A percentile compares a stretch with the other conserved stretches of the same genome.
phyloP scores from a whole-genome alignment of 768 basidiomycete species.

The Psilocybe cyanescens region DNA sequence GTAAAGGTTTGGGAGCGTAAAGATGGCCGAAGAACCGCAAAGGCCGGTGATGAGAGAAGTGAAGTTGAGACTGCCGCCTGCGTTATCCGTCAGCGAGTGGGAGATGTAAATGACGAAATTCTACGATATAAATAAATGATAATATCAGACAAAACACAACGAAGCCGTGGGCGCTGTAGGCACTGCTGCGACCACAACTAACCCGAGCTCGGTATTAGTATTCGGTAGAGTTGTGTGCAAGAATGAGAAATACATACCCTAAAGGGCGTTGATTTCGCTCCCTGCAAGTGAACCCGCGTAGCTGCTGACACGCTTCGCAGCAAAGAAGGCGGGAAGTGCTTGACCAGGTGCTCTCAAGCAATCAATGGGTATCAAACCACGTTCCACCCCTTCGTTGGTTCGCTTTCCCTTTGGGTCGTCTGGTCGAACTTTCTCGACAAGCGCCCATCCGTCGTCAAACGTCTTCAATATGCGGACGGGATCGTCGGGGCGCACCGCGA shows the following conservation, averaged over 20 bases:
- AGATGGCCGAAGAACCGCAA: not conserved
- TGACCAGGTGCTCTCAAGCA: slow-evolving; percentile 58
- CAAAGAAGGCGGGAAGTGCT: slow-evolving; percentile 51
- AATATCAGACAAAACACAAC: not conserved
- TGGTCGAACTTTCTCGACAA: slow-evolving; percentile 49
- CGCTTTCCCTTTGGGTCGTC: slow-evolving; percentile 31
- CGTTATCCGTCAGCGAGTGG: not conserved
- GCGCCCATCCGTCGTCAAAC: slow-evolving; percentile 77
- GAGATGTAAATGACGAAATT: not conserved
- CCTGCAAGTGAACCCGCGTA: slow-evolving; percentile 15
- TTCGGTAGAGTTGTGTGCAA: not conserved
- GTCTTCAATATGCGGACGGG: slow-evolving; percentile 52
- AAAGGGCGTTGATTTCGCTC: slow-evolving; percentile 3
- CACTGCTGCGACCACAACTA: not conserved
- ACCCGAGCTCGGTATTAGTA: not conserved
- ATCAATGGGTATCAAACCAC: slow-evolving; percentile 71
- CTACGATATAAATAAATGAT: not conserved
- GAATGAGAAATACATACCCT: slow-evolving; percentile 1
- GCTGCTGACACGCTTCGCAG: slow-evolving; percentile 51
- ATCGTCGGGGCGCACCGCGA: slow-evolving; percentile 55
- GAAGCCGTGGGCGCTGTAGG: not conserved
- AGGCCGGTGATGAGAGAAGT: not conserved
- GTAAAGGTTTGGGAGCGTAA: not conserved
- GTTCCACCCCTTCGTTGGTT: slow-evolving; percentile 13
- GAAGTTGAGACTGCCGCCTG: not conserved